phyloP scores from a whole-genome alignment of 2,329 filamentous ascomycete species.

The Pseudopyricularia javanii region DNA sequence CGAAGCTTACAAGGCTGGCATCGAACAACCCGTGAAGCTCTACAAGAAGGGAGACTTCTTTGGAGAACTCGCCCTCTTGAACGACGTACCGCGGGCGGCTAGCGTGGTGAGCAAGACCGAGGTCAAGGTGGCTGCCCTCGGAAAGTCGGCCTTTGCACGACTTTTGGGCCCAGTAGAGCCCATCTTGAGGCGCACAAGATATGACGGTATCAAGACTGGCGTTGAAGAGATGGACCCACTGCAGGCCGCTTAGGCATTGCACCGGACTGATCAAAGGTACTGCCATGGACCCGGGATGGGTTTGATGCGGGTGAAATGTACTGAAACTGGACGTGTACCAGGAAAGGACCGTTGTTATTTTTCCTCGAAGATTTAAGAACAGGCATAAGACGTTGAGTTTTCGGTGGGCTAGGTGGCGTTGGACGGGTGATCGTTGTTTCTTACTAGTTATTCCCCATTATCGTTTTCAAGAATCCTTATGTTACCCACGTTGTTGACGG shows the following conservation, averaged over 20 bases:
- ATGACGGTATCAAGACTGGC: constrained; percentile 45
- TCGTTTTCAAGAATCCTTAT: neutral
- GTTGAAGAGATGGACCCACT: constrained; percentile 59
- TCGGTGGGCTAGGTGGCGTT: neutral
- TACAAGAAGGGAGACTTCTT: constrained; percentile 95
- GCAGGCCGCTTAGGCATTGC: constrained; percentile 20
- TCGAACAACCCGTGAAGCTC: constrained; percentile 57
- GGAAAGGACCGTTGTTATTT: neutral
- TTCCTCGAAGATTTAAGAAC: neutral
- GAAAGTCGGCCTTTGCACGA: constrained; percentile 90
- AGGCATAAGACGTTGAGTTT: neutral
- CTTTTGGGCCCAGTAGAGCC: constrained; percentile 85
- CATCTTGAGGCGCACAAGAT: constrained; percentile 75
- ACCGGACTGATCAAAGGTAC: neutral
- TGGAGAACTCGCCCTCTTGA: constrained; percentile 84
- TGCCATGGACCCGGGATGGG: neutral
- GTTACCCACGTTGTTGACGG: no score
- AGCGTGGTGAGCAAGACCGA: constrained; percentile 75
- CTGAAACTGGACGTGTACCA: neutral
- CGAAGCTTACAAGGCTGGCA: constrained; percentile 70
- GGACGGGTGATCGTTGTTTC: neutral
- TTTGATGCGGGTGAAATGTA: neutral
- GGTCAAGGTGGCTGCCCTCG: constrained; percentile 84
- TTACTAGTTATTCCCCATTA: neutral
- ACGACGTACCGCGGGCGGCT: constrained; percentile 86